Percentiles rank a stretch among this genome's conserved stretches.
phyloP scores from a whole-genome alignment of 2,329 filamentous ascomycete genomes.

The Alternaria gansuensis region DNA sequence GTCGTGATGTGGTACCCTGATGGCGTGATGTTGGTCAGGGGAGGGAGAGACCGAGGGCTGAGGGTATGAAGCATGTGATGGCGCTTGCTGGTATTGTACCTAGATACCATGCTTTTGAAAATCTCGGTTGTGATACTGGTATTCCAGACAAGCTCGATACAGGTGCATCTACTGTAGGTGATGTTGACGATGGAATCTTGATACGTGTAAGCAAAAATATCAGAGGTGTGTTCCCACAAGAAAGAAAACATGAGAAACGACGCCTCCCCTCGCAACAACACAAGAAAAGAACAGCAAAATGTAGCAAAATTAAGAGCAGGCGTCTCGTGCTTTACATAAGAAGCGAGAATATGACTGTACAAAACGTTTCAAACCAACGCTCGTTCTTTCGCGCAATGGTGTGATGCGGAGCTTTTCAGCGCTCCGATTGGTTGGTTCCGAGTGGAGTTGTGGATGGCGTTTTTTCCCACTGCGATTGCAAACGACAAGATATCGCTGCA shows the following conservation, averaged over 20 bases:
- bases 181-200: too few relatives aligned
- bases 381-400: background rate
- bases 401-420: conserved; percentile 11
- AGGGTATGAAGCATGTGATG: background rate
- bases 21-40: conserved; percentile 26
- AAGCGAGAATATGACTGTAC: too few relatives aligned
- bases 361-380: background rate
- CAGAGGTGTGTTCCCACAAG: too few relatives aligned
- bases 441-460: conserved; percentile 21
- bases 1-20: conserved; percentile 26
- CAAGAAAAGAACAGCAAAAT: too few relatives aligned
- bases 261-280: too few relatives aligned
- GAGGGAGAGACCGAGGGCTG: background rate
- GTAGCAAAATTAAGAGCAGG: too few relatives aligned
- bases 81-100: background rate
- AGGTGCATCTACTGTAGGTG: too few relatives aligned
- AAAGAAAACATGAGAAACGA: too few relatives aligned
- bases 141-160: too few relatives aligned
- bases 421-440: conserved; percentile 28
- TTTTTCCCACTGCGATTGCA: conserved; percentile 10
- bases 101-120: background rate
- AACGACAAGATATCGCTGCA: background rate
- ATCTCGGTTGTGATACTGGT: too few relatives aligned
- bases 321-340: too few relatives aligned
- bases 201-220: too few relatives aligned